A percentile compares a stretch with the other conserved stretches of the same genome.
Conservation (phyloP, 169 alveolate species). For the Hepatocystis sp. region DNA sequence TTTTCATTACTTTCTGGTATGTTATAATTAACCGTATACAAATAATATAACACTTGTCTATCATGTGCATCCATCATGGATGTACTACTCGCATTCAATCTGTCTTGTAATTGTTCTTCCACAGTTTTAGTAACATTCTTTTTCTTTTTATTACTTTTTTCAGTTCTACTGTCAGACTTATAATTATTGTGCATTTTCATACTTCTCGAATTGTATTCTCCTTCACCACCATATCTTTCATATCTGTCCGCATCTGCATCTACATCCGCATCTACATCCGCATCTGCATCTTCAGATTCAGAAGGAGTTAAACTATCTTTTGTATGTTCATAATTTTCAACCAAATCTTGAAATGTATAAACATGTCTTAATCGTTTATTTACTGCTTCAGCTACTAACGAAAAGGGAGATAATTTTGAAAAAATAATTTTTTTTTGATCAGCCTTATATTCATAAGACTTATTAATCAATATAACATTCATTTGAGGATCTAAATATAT, state of each 20-base stretch:
- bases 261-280: background rate
- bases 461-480: conserved; percentile 68
- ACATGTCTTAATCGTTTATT: too few relatives aligned
- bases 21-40: conserved; percentile 56
- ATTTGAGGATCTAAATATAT: conserved; percentile 60
- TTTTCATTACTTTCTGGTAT: too few relatives aligned
- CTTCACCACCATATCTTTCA: background rate
- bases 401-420: conserved; percentile 65
- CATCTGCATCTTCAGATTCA: background rate
- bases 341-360: too few relatives aligned
- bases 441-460: conserved; percentile 35
- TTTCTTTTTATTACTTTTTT: too few relatives aligned
- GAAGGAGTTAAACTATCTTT: too few relatives aligned
- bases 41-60: conserved; percentile 41
- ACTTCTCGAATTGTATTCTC: background rate
- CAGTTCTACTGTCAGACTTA: too few relatives aligned
- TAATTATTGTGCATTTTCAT: too few relatives aligned
- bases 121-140: too few relatives aligned
- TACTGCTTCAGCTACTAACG: conserved; percentile 13
- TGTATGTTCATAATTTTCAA: too few relatives aligned
- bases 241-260: background rate
- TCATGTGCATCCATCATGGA: conserved; percentile 28
- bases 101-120: background rate
- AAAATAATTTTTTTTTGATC: conserved; percentile 46
- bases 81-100: background rate